Evolutionary conservation across 352 stramenopile species (phyloP), one percentile per base, ranked within the genome.

Genomic region (Phytophthora vignae): DNA sequence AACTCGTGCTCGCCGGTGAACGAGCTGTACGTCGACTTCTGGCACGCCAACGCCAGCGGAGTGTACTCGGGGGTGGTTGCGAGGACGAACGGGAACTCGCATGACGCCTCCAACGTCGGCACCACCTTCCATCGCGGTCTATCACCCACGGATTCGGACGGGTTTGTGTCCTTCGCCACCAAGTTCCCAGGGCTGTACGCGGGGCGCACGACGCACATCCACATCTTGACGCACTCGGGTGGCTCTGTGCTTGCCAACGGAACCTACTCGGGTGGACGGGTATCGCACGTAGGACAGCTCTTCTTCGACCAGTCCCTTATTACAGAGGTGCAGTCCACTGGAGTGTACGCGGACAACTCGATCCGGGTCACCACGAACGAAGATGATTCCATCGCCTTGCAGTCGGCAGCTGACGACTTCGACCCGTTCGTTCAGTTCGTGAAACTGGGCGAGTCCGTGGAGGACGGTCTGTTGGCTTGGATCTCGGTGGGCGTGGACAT

Each of bases 221-320:
- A 76, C 44, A 68, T 76, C 17, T 31, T 72, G 40, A 71, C 57
- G 4, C 49, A 67, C 56, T 67, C 40, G n/a, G 55, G 49, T 2
- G 69, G 69, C 12, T 52, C 44, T 12, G 50, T 76, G 55, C 55
- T 71, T 14, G 22, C 42, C 21, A 75, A 67, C 22, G 52, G 52
- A 19, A 75, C 68, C 14, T 75, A 71, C 27, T 71, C 62, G 11
- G 55, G 55, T 17, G 64, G 67, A 2, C 46, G 33, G 15, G 40
- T 69, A 40, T 74, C 60, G 22, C 67, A 74, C 54, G 67, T 74
- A 17, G 67, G 67, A 6, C 67, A 74, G 59, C 44, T 74, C 38
- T 74, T 73, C 52, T 74, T 74, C 21, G 69, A 76, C 17, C 69
- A 76, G 53, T 55, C 55, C 10, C 52, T 76, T 29, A 76, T 73